Conservation (phyloP, 1,139 yeast species). For the Blastobotrys malaysiensis region DNA sequence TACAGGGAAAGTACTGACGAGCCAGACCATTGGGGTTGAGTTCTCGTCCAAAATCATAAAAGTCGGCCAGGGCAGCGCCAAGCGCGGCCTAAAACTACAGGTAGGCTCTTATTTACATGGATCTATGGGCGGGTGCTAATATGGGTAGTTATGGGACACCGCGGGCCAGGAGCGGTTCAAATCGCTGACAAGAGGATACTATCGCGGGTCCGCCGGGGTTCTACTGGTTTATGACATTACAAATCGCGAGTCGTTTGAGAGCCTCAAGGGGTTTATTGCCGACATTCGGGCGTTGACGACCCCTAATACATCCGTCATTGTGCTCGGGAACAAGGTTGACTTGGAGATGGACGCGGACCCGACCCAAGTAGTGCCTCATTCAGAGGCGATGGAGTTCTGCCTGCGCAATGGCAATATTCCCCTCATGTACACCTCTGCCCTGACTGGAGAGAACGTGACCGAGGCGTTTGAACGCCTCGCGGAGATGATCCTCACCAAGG, state of each 20-base stretch:
- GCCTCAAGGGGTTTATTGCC: slow-evolving; percentile 41
- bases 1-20: slow-evolving; percentile 31
- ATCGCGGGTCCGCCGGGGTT: slow-evolving; percentile 78
- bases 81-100: slow-evolving; percentile 37
- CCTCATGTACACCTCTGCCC: slow-evolving; percentile 42
- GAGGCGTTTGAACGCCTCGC: slow-evolving; percentile 49
- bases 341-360: slow-evolving; percentile 29
- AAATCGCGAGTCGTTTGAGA: slow-evolving; percentile 47
- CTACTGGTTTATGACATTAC: slow-evolving; percentile 70
- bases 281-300: slow-evolving; percentile 46
- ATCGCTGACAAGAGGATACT: slow-evolving; percentile 69
- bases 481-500: slow-evolving; percentile 38
- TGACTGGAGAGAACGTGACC: slow-evolving; percentile 56
- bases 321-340: slow-evolving; percentile 48
- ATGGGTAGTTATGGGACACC: slow-evolving; percentile 53
- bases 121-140: neutral
- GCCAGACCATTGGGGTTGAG: slow-evolving; percentile 49
- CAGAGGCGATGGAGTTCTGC: slow-evolving; percentile 35
- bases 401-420: slow-evolving; percentile 32
- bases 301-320: slow-evolving; percentile 38
- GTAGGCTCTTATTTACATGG: slow-evolving; percentile 16
- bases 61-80: slow-evolving; percentile 32
- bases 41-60: slow-evolving; percentile 41
- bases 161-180: slow-evolving; percentile 78
- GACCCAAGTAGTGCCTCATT: slow-evolving; percentile 29